Base-by-base conservation (phyloP, 108 stramenopile species). In the Discostella stelligeroides region DNA sequence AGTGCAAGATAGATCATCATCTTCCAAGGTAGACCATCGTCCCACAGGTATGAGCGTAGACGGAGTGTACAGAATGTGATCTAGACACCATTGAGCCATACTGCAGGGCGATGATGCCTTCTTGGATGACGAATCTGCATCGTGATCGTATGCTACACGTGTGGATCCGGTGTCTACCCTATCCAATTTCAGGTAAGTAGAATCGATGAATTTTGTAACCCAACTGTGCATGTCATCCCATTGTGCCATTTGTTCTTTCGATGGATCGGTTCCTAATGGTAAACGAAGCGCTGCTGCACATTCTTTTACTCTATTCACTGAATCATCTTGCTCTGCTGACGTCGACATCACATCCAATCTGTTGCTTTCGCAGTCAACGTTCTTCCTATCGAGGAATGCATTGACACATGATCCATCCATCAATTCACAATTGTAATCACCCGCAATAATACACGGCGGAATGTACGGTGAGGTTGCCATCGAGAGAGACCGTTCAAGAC, bases 371-470 rank as follows among this genome's bases (percentile, higher is more conserved):
- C 40, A 15, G 17, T 25, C 34, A 49, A 43, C 38, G n/a, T 45
- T 28, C 21, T 20, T 14, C 18, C 51, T 42, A 7, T 10, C n/a
- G 2, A 84, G 66, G 60, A 79, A 79, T 42, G 70, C 81, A 54
- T 51, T 17, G 23, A 84, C 49, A 43, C 81, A 82, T 2, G 81
- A 82, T 40, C 84, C 84, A 23, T 23, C 47, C 21, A 66, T 47
- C 23, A 84, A 43, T 65, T 84, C 84, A 49, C 63, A 68, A 57
- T 84, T 84, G 67, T 48, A 82, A 63, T 84, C 84, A 59, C 84
- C 84, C 8, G 81, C 84, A 46, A 84, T 82, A 23, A 84, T 75
- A 7, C 58, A 42, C 23, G 73, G 62, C 12, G 73, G 69, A n/a
- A 45, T 15, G 12, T 29, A 57, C n/a, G 62, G 20, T 18, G 41